Conservation (phyloP, 2,329 filamentous ascomycete species). For the Colletotrichum sp. region DNA sequence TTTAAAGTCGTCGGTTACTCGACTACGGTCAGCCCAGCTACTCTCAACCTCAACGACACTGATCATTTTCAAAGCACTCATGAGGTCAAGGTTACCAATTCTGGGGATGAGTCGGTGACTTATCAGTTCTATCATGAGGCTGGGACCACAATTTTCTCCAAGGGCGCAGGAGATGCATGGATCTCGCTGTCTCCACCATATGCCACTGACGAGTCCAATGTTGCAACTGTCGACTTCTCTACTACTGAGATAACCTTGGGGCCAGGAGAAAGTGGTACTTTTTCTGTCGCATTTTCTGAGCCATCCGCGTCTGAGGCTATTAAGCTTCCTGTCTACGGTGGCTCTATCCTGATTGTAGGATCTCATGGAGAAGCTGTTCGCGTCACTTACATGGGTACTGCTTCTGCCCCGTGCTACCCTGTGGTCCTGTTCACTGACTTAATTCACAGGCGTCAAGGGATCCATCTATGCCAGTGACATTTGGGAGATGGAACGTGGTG, state of each 20-base stretch:
- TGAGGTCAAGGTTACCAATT: slow-evolving; percentile 37
- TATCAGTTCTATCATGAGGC: slow-evolving; percentile 31
- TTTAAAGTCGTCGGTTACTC: slow-evolving; percentile 42
- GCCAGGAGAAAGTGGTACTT: background rate
- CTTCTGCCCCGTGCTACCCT: background rate
- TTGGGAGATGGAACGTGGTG: slow-evolving; percentile 23
- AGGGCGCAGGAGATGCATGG: background rate
- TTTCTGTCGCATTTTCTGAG: background rate
- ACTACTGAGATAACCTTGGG: background rate
- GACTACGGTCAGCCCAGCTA: slow-evolving; percentile 37
- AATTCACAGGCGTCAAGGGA: slow-evolving; percentile 11
- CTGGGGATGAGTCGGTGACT: slow-evolving; percentile 33
- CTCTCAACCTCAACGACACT: slow-evolving; percentile 50
- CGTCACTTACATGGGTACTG: slow-evolving; percentile 7
- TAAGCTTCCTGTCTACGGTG: slow-evolving; percentile 1
- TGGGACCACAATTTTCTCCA: background rate
- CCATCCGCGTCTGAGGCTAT: background rate
- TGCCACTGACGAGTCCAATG: background rate
- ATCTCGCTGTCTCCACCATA: background rate
- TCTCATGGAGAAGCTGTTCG: background rate
- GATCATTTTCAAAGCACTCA: slow-evolving; percentile 36
- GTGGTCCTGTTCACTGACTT: background rate
- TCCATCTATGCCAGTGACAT: slow-evolving; percentile 17
- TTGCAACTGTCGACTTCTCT: background rate
- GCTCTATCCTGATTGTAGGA: background rate